Conservation (phyloP, 2,329 filamentous ascomycete genomes). For the Mycocentrospora acerina region DNA sequence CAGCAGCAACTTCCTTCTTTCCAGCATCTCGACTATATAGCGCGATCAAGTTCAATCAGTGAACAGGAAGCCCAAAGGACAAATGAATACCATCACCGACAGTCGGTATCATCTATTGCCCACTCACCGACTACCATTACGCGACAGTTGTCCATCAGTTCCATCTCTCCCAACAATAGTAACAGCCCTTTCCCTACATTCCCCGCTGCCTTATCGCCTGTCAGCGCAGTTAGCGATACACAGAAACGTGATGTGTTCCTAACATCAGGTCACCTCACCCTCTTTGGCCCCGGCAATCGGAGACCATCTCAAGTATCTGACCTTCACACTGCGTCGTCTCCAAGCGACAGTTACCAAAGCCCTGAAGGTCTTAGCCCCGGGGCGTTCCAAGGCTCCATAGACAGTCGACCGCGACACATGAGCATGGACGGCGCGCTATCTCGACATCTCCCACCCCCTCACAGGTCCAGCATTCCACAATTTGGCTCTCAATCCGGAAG, state of each 20-base stretch:
- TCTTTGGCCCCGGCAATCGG: constrained; percentile 29
- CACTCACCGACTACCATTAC: constrained; percentile 39
- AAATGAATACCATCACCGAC: constrained; percentile 36
- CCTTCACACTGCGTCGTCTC: constrained; percentile 33
- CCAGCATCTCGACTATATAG: constrained; percentile 36
- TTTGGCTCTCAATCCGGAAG: constrained; percentile 18
- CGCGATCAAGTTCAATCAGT: constrained; percentile 35
- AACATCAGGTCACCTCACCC: constrained; percentile 26
- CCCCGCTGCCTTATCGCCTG: constrained; percentile 34
- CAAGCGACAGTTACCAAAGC: constrained; percentile 38
- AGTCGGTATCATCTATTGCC: constrained; percentile 38
- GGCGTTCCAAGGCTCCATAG: constrained; percentile 30
- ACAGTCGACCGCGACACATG: constrained; percentile 27
- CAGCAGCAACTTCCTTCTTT: constrained; percentile 37
- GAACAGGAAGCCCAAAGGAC: constrained; percentile 29
- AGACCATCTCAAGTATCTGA: constrained; percentile 41
- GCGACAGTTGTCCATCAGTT: constrained; percentile 37
- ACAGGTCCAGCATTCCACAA: constrained; percentile 31
- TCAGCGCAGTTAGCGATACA: constrained; percentile 30
- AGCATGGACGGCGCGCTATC: constrained; percentile 35
- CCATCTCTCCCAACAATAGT: constrained; percentile 35
- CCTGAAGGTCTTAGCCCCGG: constrained; percentile 39
- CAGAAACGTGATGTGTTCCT: constrained; percentile 34
- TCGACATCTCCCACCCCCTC: constrained; percentile 35
- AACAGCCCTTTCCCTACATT: constrained; percentile 31